A percentile compares a stretch with the other conserved stretches of the same genome.
Conservation (phyloP, 208 protist genomes). For the Trypanosoma vivax region DNA sequence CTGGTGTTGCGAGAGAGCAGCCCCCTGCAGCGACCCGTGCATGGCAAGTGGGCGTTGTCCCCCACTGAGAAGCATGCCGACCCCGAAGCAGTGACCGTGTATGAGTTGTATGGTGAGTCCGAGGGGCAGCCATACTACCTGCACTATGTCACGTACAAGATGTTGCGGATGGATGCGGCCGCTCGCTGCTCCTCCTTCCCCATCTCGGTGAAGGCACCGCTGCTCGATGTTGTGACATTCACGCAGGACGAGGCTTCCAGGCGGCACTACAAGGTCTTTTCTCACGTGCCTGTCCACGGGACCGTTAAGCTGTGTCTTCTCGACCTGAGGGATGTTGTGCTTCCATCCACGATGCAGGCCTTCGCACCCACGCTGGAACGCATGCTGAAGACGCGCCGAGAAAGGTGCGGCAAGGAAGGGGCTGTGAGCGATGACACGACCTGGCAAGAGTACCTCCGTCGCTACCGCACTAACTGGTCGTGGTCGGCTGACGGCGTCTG, state of each 20-base stretch:
- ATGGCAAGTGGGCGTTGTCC: not conserved
- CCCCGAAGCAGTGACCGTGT: slow-evolving; percentile 1
- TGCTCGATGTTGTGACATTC: slow-evolving; percentile 65
- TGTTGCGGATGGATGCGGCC: slow-evolving; percentile 70
- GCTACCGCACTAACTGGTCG: slow-evolving; percentile 23
- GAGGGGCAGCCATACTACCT: slow-evolving; percentile 75
- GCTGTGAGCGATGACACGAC: slow-evolving; percentile 31
- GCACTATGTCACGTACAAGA: slow-evolving; percentile 72
- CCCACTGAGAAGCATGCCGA: slow-evolving; percentile 2
- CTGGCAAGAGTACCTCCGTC: slow-evolving; percentile 64
- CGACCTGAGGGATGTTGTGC: slow-evolving; percentile 51
- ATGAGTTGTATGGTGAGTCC: slow-evolving; percentile 71
- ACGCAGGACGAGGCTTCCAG: slow-evolving; percentile 60
- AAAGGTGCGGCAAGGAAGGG: slow-evolving; percentile 13
- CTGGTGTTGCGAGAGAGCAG: slow-evolving; percentile 51
- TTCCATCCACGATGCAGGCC: slow-evolving; percentile 40
- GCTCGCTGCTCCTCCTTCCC: slow-evolving; percentile 36
- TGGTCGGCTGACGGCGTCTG: not conserved
- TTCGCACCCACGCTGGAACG: slow-evolving; percentile 40
- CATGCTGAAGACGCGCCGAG: slow-evolving; percentile 31
- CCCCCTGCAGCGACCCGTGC: slow-evolving; percentile 13
- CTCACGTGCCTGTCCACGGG: slow-evolving; percentile 72
- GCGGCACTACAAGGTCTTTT: slow-evolving; percentile 71
- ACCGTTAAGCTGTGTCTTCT: slow-evolving; percentile 71
- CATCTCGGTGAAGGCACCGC: slow-evolving; percentile 31